Evolutionary conservation across 2,329 filamentous ascomycete species (phyloP), one percentile per base, ranked within the genome.

Genomic region (Lachnellula hyalina): DNA sequence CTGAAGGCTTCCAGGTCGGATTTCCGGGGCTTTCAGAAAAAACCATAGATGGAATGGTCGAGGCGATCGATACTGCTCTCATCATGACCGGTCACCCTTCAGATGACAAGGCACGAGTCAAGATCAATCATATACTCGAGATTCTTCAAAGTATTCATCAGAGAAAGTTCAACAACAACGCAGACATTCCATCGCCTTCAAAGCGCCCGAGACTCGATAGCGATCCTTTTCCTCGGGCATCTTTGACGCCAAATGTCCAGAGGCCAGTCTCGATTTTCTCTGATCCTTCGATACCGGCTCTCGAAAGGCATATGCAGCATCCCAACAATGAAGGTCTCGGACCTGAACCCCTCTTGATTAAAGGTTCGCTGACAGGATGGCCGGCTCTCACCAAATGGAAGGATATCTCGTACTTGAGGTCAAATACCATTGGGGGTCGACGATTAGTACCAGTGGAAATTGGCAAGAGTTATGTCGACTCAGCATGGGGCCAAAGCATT

Each of bases 381-480:
- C 90, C 92, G 0, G 92, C 93, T 0, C 71, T 87, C n/a, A 76
- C 74, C 2, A 74, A 77, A 0, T 99, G 94, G 94, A 77, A 74
- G 8, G 82, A 78, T n/a, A 84, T 85, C 0, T 74, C 75, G 0
- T 96, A 96, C 69, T 83, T 96, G 54, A 76, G 90, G 11, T 77
- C 81, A 11, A 79, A 77, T 53, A 96, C 92, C 0, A 83, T 96
- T 36, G 80, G 77, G 2, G 94, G 94, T 0, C 77, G 85, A 34
- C 80, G 94, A 11, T 79, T 96, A 0, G 89, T 97, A 0, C 93
- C 93, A 0, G 81, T 96, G 3, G 92, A 97, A 69, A 71, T 94
- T 2, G 93, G 94, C 0, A 77, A 88, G 47, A 94, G 87, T 66
- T 99, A 97, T 67, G 92, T 90, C 1, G 90, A 96, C 60, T 80